Evolutionary conservation across 1,139 yeast species (phyloP).

Genomic region (Kurtzmaniella quercitrusa): DNA sequence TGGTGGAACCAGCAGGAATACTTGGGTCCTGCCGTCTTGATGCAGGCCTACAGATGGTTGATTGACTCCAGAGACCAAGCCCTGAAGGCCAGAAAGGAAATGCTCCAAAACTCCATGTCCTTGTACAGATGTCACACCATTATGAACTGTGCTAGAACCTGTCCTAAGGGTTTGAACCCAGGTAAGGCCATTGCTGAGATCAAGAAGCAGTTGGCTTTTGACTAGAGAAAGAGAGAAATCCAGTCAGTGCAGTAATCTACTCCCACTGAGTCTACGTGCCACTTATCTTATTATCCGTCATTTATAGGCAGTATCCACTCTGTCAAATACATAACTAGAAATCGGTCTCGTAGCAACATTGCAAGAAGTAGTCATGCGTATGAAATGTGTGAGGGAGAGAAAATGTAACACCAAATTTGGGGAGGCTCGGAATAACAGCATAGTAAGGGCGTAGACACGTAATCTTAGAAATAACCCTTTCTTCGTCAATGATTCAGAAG

Average conservation of each 20-base stretch:
- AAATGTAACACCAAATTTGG: too few species aligned
- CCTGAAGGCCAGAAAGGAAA: constrained; percentile 70
- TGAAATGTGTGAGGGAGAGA: neutral
- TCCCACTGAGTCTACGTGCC: neutral
- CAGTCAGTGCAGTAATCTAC: neutral
- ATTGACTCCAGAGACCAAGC: constrained; percentile 97
- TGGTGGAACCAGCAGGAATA: constrained; percentile 99
- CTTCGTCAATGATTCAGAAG: too few species aligned
- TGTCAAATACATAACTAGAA: constrained; percentile 2
- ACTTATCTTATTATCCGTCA: neutral
- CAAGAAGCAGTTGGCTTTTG: constrained; percentile 87
- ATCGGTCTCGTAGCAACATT: neutral
- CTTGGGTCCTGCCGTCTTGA: constrained; percentile 95
- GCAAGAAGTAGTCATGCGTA: neutral
- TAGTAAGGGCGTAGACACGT: too few species aligned
- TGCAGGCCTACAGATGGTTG: constrained; percentile 99
- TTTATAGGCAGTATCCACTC: neutral
- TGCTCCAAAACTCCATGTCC: constrained; percentile 96
- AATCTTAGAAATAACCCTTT: too few species aligned
- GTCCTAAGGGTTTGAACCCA: constrained; percentile 99
- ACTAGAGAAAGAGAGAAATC: constrained; percentile 24
- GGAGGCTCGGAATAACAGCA: too few species aligned
- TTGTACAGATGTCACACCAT: constrained; percentile 98
- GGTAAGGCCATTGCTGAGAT: constrained; percentile 97
- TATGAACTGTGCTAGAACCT: constrained; percentile 96